Base-by-base conservation (phyloP, 2,329 filamentous ascomycete species). In the Xylaria sp. region DNA sequence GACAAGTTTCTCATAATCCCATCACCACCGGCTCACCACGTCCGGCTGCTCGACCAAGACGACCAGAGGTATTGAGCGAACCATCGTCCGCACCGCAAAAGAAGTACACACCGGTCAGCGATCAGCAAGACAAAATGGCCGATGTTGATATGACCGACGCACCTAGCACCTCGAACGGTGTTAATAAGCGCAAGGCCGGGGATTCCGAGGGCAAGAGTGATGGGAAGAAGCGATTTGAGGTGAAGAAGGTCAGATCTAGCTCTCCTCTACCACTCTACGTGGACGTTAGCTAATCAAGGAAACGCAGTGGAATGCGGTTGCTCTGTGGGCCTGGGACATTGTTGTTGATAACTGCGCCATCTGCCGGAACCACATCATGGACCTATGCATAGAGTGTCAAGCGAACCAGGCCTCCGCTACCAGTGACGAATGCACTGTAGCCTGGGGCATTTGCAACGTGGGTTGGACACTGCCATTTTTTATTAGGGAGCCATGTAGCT, bases 321-420 rank as follows among this genome's bases (percentile, higher is more conserved):
- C 94, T 39, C 82, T 99, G 2, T 99, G 94, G 94, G 94, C 94
- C 0, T 99, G 94, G 94, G 94, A 99, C 72, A 99, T 99, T 55
- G 92, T 97, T 26, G 94, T 99, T 57, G 94, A 99, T 77, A 99
- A 99, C 82, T 99, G 94, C 72, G 94, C 94, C 67, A 99, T 99
- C 71, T 99, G 94, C 81, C 85, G 94, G 71, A 99, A 99, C 73
- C 94, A 99, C 74, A 99, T 99, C 75, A 99, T 99, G 94, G 94
- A 99, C 74, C 82, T 99, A 22, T 99, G 94, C 74, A 99, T 99
- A 67, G 94, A 99, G 72, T 99, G 94, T 72, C 94, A 99, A 78
- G 94, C 94, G 52, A 99, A 99, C 74, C 94, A 99, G 76, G 92
- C 93, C 37, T 97, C 92, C 16, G 92, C 93, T 40, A 97, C 94